Evolutionary conservation across 805 yeast species (phyloP), one percentile per base, ranked within the genome.

Genomic region (Ogataea parapolymorpha): DNA sequence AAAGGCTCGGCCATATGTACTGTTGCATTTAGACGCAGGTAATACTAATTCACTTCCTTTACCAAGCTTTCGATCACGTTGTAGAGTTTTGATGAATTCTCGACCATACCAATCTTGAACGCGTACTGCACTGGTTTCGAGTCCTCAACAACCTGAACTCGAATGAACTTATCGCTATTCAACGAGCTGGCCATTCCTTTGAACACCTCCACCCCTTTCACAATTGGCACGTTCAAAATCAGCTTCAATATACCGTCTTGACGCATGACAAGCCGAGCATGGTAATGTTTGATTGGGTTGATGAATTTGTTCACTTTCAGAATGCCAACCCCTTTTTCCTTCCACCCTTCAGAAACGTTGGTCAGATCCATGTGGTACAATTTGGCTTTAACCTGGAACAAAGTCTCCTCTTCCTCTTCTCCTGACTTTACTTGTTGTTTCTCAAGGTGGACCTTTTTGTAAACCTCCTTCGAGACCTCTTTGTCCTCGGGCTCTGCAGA

Each of bases 261-360:
- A 59, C 99, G 79, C 96, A 93, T 89, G 5, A 93, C 82, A 9
- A 93, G 60, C 52, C 99, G 77, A 0, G 82, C 71, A 40, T 74
- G 74, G 28, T 60, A 57, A 7, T 63, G 55, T 10, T 46, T 44
- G 9, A 51, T 48, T 2, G 70, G 62, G 4, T 46, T 43, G 11
- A 42, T 37, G 20, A 59, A 43, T 38, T 55, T 50, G 62, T 93
- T 91, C 18, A 93, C 74, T 58, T 87, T 95, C n/a, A 93, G 65
- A 4, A 78, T 74, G 2, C 99, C 99, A 30, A 85, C 72, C 17
- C 99, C 99, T 56, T 93, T 78, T 63, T 93, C 99, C 60, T 87
- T 93, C 99, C 99, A 93, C 2, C 96, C 96, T 13, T 74, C 79
- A 7, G 74, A 60, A 3, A 84, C 70, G 26, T 79, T 74, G 0